These are phyloP conservation scores for Cinchona pubescens DNA, from an alignment of 257 asterid species.

Conservation along the genomic window DNA sequence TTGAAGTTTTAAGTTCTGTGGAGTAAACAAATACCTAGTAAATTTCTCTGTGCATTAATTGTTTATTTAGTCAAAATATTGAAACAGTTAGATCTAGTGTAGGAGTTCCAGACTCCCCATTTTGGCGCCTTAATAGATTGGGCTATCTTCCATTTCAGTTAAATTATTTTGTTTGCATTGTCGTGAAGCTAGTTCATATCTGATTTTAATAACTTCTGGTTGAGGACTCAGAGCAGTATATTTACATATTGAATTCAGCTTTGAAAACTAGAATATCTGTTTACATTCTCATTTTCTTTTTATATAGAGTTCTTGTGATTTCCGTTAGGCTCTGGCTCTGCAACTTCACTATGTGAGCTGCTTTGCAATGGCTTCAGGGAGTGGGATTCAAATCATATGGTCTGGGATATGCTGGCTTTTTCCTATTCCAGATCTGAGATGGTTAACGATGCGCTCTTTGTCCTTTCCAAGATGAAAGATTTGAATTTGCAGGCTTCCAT, in stretches of 20 bases:
- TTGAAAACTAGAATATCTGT: conserved; percentile 16
- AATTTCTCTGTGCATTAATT: background rate
- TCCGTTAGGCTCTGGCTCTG: conserved; percentile 75
- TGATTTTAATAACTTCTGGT: background rate
- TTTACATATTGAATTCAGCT: background rate
- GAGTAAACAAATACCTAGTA: background rate
- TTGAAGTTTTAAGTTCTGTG: no score
- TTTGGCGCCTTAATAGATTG: no score
- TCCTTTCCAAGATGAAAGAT: conserved; percentile 64
- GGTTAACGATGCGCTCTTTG: conserved; percentile 66
- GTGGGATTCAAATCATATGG: conserved; percentile 44
- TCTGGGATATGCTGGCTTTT: conserved; percentile 75
- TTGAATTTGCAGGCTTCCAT: conserved; percentile 51
- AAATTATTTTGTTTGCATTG: background rate
- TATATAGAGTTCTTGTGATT: conserved; percentile 50
- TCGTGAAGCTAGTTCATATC: background rate
- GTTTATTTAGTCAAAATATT: background rate
- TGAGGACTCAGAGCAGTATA: background rate
- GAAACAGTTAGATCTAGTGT: background rate
- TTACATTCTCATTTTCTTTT: conserved; percentile 32
- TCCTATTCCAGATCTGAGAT: conserved; percentile 51
- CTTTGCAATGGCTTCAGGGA: conserved; percentile 47
- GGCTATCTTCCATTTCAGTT: background rate
- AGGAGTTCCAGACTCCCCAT: no score
- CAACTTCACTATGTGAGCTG: conserved; percentile 58